phyloP scores from a whole-genome alignment of 257 asterid species.

The Solanum peruvianum region DNA sequence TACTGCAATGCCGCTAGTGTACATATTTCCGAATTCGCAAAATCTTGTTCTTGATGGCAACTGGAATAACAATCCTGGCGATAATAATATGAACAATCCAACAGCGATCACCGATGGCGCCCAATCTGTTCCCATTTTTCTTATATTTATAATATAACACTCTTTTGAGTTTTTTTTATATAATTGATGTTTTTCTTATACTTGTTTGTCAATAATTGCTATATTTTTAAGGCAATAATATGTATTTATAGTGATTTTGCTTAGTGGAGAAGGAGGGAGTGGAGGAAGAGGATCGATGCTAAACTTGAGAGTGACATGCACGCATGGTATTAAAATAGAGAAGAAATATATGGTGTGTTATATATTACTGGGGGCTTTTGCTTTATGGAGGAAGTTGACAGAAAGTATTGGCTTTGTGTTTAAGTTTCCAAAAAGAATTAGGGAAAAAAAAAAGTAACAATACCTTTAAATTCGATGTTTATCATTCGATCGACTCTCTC shows the following conservation, averaged over 20 bases:
- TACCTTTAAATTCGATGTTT: too few species aligned
- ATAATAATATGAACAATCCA: constrained; percentile 68
- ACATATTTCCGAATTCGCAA: constrained; percentile 84
- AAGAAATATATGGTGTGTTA: constrained; percentile 26
- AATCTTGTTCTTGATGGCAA: constrained; percentile 76
- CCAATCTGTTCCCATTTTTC: constrained; percentile 44
- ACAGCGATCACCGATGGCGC: constrained; percentile 91
- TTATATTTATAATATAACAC: neutral
- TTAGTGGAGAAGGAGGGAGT: constrained; percentile 46
- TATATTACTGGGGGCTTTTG: constrained; percentile 19
- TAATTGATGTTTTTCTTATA: neutral
- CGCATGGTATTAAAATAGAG: constrained; percentile 23
- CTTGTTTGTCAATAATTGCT: neutral
- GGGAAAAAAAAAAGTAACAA: too few species aligned
- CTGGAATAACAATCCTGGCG: constrained; percentile 87
- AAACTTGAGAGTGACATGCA: constrained; percentile 36
- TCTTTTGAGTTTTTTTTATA: too few species aligned
- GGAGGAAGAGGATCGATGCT: constrained; percentile 17
- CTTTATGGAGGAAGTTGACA: constrained; percentile 23
- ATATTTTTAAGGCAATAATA: neutral
- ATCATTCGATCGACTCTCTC: too few species aligned
- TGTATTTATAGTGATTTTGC: constrained; percentile 15
- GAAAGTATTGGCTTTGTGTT: constrained; percentile 3
- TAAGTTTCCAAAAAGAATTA: neutral
- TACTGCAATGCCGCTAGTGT: constrained; percentile 78